Evolutionary conservation across 1,284 basidiomycete species (phyloP).

Genomic region (Heliocybe sulcata): DNA sequence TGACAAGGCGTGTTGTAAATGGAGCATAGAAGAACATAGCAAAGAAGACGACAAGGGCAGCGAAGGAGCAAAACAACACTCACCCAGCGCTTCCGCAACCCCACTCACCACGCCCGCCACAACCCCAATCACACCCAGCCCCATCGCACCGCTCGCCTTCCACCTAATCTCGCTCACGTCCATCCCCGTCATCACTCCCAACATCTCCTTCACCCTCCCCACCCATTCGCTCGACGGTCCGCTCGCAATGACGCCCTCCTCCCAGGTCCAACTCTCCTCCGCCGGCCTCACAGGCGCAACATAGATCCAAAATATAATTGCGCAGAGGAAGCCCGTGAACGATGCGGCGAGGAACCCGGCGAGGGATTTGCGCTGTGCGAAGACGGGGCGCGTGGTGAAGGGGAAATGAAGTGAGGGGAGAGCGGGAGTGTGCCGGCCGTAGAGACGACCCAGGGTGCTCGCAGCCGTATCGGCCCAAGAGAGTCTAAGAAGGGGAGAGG

Average conservation of each 20-base stretch:
- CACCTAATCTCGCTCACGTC: constrained; percentile 11
- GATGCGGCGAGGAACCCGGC: constrained; percentile 88
- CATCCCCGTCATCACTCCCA: not conserved
- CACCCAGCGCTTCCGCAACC: constrained; percentile 79
- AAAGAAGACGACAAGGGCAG: constrained; percentile 6
- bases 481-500: constrained; percentile 44
- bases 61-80: constrained; percentile 15
- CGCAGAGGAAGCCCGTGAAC: constrained; percentile 69
- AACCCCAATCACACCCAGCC: constrained; percentile 49
- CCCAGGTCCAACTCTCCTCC: constrained; percentile 48
- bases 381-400: too few species aligned
- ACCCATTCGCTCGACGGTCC: not conserved
- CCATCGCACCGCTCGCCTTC: constrained; percentile 38
- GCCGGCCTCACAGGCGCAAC: constrained; percentile 38
- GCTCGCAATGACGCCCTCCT: constrained; percentile 26
- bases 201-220: constrained; percentile 4
- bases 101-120: constrained; percentile 76
- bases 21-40: constrained; percentile 6
- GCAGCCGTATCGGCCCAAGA: constrained; percentile 98
- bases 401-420: constrained; percentile 79
- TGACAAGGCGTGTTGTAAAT: constrained; percentile 6
- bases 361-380: constrained; percentile 66
- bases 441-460: constrained; percentile 87
- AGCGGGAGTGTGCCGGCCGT: constrained; percentile 69
- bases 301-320: constrained; percentile 75